Evolutionary conservation across 495 filamentous ascomycete genomes (phyloP).

Genomic region (Xylaria scruposa): DNA sequence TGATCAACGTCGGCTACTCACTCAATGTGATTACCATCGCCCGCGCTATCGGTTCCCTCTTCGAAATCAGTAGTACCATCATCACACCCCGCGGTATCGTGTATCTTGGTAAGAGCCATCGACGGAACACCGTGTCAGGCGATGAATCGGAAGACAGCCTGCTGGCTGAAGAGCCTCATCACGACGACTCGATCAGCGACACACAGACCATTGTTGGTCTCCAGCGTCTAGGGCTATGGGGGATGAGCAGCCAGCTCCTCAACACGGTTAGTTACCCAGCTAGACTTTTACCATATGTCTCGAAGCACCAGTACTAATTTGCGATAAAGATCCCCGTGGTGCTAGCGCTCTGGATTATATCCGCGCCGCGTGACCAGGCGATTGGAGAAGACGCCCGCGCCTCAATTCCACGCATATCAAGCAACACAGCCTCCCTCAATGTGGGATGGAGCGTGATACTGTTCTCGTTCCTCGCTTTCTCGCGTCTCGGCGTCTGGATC

Average conservation of each 20-base stretch:
- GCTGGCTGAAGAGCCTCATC: conserved; percentile 18
- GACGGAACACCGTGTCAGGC: conserved; percentile 14
- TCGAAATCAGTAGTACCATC: conserved; percentile 59
- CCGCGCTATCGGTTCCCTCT: conserved; percentile 58
- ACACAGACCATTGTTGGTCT: conserved; percentile 43
- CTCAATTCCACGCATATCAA: conserved; percentile 8
- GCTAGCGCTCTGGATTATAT: conserved; percentile 42
- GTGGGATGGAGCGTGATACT: conserved; percentile 42
- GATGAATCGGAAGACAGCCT: conserved; percentile 36
- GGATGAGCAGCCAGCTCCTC: conserved; percentile 47
- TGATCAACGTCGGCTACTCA: conserved; percentile 62
- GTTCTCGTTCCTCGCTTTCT: conserved; percentile 51
- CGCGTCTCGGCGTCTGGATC: conserved; percentile 48
- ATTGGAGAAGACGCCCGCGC: conserved; percentile 4
- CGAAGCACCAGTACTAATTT: conserved; percentile 11
- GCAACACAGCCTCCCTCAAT: conserved; percentile 24
- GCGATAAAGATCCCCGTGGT: conserved; percentile 47
- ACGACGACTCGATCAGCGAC: conserved; percentile 30
- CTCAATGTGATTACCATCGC: conserved; percentile 59
- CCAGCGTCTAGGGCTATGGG: conserved; percentile 53
- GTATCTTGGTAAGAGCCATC: conserved; percentile 39
- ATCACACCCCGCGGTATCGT: conserved; percentile 49
- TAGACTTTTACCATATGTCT: background rate
- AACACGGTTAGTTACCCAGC: conserved; percentile 42
- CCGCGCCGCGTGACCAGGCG: conserved; percentile 27